These are phyloP conservation scores for Eremochloa ophiuroides DNA, from an alignment of 176 grass and related monocot species.

Conservation along the genomic window DNA sequence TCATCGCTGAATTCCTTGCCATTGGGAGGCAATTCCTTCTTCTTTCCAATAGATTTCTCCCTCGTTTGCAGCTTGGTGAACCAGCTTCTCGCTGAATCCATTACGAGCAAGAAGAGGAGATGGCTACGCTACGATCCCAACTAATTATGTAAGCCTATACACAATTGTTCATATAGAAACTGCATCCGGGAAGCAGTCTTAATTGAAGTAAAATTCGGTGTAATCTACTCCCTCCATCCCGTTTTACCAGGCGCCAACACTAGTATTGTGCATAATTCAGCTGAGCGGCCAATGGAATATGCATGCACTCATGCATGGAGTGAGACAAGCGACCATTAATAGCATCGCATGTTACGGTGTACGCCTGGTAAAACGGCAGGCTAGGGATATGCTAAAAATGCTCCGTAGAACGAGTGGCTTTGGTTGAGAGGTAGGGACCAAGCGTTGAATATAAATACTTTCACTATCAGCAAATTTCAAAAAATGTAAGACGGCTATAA, in stretches of 20 bases:
- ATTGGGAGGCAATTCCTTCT: slow-evolving; percentile 73
- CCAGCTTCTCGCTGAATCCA: slow-evolving; percentile 96
- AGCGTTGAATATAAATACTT: background rate
- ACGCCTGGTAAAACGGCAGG: too few species aligned
- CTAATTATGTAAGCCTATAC: slow-evolving; percentile 18
- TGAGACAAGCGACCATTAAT: too few species aligned
- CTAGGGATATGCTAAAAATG: slow-evolving; percentile 36
- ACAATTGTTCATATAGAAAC: background rate
- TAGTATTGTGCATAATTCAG: too few species aligned
- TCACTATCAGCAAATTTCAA: background rate
- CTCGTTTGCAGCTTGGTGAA: slow-evolving; percentile 82
- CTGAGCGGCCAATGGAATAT: too few species aligned
- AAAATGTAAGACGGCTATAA: background rate
- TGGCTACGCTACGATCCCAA: background rate
- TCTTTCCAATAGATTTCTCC: slow-evolving; percentile 76
- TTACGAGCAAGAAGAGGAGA: slow-evolving; percentile 18
- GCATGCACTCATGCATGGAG: too few species aligned
- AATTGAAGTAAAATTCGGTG: background rate
- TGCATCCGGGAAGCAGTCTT: slow-evolving; percentile 13
- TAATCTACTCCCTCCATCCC: too few species aligned
- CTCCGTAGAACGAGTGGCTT: slow-evolving; percentile 23
- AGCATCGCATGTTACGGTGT: too few species aligned
- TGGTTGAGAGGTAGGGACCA: slow-evolving; percentile 24
- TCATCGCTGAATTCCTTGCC: slow-evolving; percentile 63
- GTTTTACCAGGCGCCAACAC: too few species aligned